Conservation (phyloP, 2,329 filamentous ascomycete genomes). For the Cercospora berteroae region DNA sequence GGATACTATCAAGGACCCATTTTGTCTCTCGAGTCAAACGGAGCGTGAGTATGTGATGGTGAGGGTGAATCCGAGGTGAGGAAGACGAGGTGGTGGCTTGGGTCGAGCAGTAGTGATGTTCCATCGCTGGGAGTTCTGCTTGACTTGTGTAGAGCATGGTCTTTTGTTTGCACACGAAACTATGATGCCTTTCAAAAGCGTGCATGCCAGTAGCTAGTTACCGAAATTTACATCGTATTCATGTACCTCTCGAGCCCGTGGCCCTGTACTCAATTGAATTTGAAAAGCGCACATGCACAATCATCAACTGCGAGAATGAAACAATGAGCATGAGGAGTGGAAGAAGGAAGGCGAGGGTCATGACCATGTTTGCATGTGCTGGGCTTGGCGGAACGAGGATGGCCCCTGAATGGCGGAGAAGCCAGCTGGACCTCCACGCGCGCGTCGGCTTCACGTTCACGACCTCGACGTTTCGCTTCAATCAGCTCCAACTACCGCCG, state of each 20-base stretch:
- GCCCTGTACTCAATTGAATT: background rate
- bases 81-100: background rate
- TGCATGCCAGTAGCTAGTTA: background rate
- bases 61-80: background rate
- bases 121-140: background rate
- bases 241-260: background rate
- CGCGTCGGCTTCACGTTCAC: background rate
- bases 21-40: background rate
- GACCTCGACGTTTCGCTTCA: background rate
- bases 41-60: background rate
- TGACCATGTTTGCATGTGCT: slow-evolving; percentile 4
- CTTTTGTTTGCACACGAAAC: background rate
- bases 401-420: slow-evolving; percentile 4
- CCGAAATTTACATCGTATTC: background rate
- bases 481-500: background rate
- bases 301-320: background rate
- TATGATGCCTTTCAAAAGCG: background rate
- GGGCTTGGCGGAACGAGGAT: background rate
- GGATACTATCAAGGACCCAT: background rate
- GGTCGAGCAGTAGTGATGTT: background rate
- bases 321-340: background rate
- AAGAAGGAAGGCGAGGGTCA: background rate
- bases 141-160: background rate
- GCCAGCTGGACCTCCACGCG: background rate
- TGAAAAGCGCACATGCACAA: background rate